These are phyloP conservation scores for Wickerhamomyces sp. DNA, from an alignment of 1,139 yeast species.

Conservation along the genomic window DNA sequence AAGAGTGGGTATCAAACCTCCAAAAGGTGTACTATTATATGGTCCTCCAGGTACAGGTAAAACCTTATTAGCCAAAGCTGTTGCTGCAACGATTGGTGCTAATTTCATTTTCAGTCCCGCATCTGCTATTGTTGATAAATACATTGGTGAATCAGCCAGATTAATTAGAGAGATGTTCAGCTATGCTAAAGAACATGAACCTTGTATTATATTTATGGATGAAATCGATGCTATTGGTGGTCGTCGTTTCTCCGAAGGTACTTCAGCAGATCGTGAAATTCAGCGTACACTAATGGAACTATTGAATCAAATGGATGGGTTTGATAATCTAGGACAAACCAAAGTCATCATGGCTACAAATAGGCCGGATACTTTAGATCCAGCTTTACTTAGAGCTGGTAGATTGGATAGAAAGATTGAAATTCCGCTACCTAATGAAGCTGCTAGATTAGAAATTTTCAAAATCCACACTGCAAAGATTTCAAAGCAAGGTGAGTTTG, in stretches of 20 bases:
- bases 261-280: conserved; percentile 97
- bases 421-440: conserved; percentile 94
- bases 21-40: conserved; percentile 93
- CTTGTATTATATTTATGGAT: conserved; percentile 98
- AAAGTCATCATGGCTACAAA: conserved; percentile 99
- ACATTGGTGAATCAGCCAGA: conserved; percentile 97
- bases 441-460: conserved; percentile 90
- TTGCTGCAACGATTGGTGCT: conserved; percentile 98
- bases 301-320: conserved; percentile 98
- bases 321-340: conserved; percentile 94
- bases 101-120: conserved; percentile 98
- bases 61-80: conserved; percentile 93
- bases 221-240: conserved; percentile 99
- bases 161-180: conserved; percentile 98
- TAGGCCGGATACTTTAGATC: conserved; percentile 97
- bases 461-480: conserved; percentile 90
- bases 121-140: conserved; percentile 96
- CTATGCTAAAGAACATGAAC: conserved; percentile 97
- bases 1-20: conserved; percentile 96
- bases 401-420: conserved; percentile 97
- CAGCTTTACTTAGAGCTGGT: conserved; percentile 98
- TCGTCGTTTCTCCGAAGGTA: conserved; percentile 96
- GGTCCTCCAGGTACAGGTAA: conserved; percentile 99
- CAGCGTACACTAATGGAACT: conserved; percentile 98
- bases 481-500: conserved; percentile 91